These are phyloP conservation scores for Phlegmacium glaucopus DNA, from an alignment of 768 basidiomycete genomes.

Conservation along the genomic window DNA sequence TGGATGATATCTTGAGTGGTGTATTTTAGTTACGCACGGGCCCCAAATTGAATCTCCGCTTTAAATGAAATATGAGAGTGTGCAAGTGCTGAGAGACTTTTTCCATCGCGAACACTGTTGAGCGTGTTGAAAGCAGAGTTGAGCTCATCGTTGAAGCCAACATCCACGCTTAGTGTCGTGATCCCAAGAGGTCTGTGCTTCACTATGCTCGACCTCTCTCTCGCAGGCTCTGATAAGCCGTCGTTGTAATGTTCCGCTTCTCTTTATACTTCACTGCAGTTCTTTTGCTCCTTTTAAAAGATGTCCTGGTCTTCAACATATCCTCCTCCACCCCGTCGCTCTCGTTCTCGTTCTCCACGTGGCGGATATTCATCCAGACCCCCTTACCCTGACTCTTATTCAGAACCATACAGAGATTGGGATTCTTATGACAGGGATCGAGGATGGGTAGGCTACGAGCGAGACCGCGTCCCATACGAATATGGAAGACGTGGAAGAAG, in stretches of 20 bases:
- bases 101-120: constrained; percentile 58
- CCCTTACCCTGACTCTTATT: constrained; percentile 56
- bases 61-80: constrained; percentile 25
- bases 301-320: constrained; percentile 82
- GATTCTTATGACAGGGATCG: constrained; percentile 74
- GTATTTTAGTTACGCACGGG: constrained; percentile 47
- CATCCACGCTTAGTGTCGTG: constrained; percentile 46
- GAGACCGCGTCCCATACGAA: constrained; percentile 68
- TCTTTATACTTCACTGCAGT: constrained; percentile 50
- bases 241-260: constrained; percentile 44
- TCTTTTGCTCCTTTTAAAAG: constrained; percentile 52
- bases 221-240: constrained; percentile 70
- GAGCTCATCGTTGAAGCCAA: constrained; percentile 40
- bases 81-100: constrained; percentile 25
- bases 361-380: constrained; percentile 51
- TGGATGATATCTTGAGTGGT: constrained; percentile 45
- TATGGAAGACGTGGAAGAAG: constrained; percentile 70
- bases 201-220: constrained; percentile 84
- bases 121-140: constrained; percentile 40
- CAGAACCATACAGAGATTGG: constrained; percentile 67
- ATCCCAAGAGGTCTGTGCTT: constrained; percentile 90
- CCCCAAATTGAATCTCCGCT: constrained; percentile 39
- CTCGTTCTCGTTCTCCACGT: constrained; percentile 81
- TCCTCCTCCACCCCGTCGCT: constrained; percentile 71
- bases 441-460: constrained; percentile 55